Evolutionary conservation across 768 basidiomycete species (phyloP).

Genomic region (Scleroderma citrinum): DNA sequence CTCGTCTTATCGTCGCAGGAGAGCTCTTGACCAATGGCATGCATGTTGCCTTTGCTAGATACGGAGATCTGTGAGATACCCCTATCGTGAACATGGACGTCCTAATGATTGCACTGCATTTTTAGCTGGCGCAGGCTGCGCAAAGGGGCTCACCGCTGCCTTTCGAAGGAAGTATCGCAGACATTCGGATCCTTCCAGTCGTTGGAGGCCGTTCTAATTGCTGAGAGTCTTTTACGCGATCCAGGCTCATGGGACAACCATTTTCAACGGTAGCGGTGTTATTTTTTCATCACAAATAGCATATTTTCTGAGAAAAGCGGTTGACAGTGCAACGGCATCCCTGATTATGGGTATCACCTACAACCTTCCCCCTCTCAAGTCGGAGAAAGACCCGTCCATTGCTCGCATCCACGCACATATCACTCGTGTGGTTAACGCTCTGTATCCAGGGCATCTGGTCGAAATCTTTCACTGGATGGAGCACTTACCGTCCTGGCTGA

Average conservation of each 20-base stretch:
- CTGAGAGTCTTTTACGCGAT: conserved; percentile 20
- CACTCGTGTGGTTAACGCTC: conserved; percentile 26
- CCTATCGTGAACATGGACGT: too few species aligned
- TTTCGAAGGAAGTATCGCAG: conserved; percentile 11
- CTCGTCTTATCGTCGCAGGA: conserved; percentile 3
- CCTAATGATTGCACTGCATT: too few species aligned
- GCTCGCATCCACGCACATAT: conserved; percentile 19
- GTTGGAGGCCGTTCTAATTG: conserved; percentile 4
- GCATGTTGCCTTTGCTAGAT: background rate
- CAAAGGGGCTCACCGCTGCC: conserved; percentile 29
- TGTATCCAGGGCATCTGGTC: conserved; percentile 32
- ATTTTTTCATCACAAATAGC: background rate
- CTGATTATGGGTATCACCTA: conserved; percentile 24
- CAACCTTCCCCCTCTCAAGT: conserved; percentile 9
- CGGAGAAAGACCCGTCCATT: conserved; percentile 13
- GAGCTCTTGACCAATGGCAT: background rate
- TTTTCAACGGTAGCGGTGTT: conserved; percentile 13
- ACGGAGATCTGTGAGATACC: too few species aligned
- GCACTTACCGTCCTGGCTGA: conserved; percentile 24
- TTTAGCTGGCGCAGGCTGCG: conserved; percentile 32
- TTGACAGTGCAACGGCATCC: conserved; percentile 22
- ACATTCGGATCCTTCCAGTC: background rate
- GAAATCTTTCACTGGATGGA: conserved; percentile 33
- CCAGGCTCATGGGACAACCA: conserved; percentile 28
- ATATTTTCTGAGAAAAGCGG: too few species aligned